These are phyloP conservation scores for Eimeria maxima DNA, from an alignment of 169 alveolate species.

Conservation along the genomic window DNA sequence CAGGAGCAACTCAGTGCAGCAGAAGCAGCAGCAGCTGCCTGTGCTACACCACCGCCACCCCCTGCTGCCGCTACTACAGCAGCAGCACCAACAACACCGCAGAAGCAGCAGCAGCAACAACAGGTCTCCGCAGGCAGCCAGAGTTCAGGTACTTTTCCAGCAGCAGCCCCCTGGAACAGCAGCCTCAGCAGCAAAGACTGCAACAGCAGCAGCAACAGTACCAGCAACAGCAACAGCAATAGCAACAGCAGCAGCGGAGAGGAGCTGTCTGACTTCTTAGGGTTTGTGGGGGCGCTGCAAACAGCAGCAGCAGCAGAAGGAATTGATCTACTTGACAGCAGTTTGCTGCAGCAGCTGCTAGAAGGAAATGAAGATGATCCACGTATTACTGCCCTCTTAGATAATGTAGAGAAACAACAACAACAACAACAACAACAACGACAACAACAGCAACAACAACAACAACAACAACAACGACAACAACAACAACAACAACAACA, in stretches of 20 bases:
- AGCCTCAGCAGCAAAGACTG: not conserved
- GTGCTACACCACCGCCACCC: not conserved
- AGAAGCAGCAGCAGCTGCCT: not conserved
- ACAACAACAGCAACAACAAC: no score
- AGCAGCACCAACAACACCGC: not conserved
- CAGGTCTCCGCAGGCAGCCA: not conserved
- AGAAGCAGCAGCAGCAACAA: slow-evolving; percentile 2
- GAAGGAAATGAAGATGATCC: slow-evolving; percentile 8
- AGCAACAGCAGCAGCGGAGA: not conserved
- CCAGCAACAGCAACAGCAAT: not conserved
- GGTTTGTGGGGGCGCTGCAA: slow-evolving; percentile 43
- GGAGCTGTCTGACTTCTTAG: slow-evolving; percentile 27
- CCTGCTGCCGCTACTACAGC: not conserved
- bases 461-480: no score
- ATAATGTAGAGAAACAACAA: slow-evolving; percentile 15
- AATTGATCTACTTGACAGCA: not conserved
- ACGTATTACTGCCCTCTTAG: not conserved
- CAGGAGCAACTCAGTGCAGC: slow-evolving; percentile 43
- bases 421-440: not conserved
- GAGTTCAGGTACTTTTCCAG: not conserved
- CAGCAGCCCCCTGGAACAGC: not conserved
- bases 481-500: not conserved
- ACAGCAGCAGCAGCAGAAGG: slow-evolving; percentile 60
- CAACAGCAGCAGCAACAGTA: not conserved
- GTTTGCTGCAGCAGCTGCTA: slow-evolving; percentile 1